These are phyloP conservation scores for Trapa bicornis DNA, from an alignment of 345 rosid species.

Conservation along the genomic window DNA sequence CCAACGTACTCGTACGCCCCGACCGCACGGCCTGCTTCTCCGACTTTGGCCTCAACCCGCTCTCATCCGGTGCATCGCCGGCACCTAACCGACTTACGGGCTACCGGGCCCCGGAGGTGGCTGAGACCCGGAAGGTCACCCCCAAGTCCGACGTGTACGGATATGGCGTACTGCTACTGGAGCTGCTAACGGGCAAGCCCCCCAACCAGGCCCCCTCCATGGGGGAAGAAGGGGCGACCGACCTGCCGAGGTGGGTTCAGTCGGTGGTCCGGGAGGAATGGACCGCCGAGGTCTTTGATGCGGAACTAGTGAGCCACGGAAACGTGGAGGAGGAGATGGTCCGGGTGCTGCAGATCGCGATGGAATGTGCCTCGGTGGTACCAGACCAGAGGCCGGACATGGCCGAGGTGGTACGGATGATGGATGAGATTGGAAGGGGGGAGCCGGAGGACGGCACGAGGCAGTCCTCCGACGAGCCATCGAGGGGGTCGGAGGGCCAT, in stretches of 20 bases:
- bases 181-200: slow-evolving; percentile 72
- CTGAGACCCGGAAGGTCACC: slow-evolving; percentile 63
- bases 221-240: slow-evolving; percentile 51
- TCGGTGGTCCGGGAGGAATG: slow-evolving; percentile 86
- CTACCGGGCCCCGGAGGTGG: slow-evolving; percentile 62
- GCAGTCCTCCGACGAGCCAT: neutral
- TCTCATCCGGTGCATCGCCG: slow-evolving; percentile 42
- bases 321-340: slow-evolving; percentile 81
- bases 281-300: slow-evolving; percentile 86
- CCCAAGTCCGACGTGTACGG: slow-evolving; percentile 62
- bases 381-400: slow-evolving; percentile 60
- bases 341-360: slow-evolving; percentile 68
- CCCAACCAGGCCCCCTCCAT: slow-evolving; percentile 60
- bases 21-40: slow-evolving; percentile 45
- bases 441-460: neutral
- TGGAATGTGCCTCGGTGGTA: slow-evolving; percentile 57
- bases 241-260: slow-evolving; percentile 86
- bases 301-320: slow-evolving; percentile 62
- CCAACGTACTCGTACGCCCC: slow-evolving; percentile 57
- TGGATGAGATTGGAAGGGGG: slow-evolving; percentile 40
- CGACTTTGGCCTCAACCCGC: slow-evolving; percentile 57
- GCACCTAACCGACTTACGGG: slow-evolving; percentile 55
- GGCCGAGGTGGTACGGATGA: slow-evolving; percentile 69
- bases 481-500: no score
- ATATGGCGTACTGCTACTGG: slow-evolving; percentile 70